Evolutionary conservation across 1,284 basidiomycete species (phyloP).

Genomic region (Tremellales sp.): DNA sequence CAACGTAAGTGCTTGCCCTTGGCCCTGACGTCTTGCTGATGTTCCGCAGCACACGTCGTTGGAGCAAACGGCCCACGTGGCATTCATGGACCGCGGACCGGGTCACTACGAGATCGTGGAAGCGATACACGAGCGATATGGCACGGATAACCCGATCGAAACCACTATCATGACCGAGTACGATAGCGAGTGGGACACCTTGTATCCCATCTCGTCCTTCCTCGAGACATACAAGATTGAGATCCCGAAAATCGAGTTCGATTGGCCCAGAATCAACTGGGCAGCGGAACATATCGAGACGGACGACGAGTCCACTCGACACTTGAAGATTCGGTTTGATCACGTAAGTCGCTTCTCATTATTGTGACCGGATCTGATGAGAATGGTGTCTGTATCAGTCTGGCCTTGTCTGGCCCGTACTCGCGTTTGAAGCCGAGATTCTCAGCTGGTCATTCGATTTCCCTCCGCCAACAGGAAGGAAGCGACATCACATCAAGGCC

Average conservation of each 20-base stretch:
- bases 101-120: conserved; percentile 53
- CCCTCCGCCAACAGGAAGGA: conserved; percentile 64
- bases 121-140: conserved; percentile 61
- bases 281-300: conserved; percentile 25
- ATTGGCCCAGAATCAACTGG: conserved; percentile 32
- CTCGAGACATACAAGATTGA: conserved; percentile 59
- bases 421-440: conserved; percentile 91
- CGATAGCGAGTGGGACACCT: conserved; percentile 69
- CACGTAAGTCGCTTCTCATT: conserved; percentile 60
- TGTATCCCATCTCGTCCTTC: conserved; percentile 74
- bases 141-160: conserved; percentile 29
- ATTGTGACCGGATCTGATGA: conserved; percentile 35
- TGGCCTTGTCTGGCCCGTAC: conserved; percentile 54
- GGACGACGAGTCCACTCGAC: conserved; percentile 56
- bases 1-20: conserved; percentile 59
- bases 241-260: conserved; percentile 55
- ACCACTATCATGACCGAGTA: conserved; percentile 37
- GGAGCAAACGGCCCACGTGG: conserved; percentile 75
- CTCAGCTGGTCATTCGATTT: conserved; percentile 77
- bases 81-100: conserved; percentile 77
- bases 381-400: conserved; percentile 17
- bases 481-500: conserved; percentile 85
- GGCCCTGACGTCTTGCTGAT: background rate
- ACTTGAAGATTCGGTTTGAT: conserved; percentile 65
- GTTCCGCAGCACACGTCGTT: conserved; percentile 61